Base-by-base conservation (phyloP, 148 eudicot genomes). In the Diospyros lotus region DNA sequence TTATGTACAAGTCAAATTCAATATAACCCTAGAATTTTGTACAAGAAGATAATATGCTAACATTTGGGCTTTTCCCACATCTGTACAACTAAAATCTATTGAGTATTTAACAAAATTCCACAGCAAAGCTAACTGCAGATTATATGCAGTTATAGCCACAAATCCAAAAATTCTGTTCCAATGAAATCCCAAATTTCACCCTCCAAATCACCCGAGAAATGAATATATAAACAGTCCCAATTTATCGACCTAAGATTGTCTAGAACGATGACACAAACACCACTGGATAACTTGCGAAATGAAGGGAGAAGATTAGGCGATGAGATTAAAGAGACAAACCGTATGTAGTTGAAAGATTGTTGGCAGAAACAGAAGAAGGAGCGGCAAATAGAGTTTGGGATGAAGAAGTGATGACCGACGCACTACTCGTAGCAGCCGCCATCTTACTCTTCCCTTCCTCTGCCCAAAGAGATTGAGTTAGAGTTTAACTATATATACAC, bases 401-500 rank as follows among this genome's bases (percentile, higher is more conserved):
- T 15, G 81, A 74, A 58, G 88, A 70, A 68, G 74, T 50, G 52
- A 77, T 72, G 39, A 86, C 48, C 40, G 87, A 76, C 64, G 85
- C 78, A 83, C 58, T n/a, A n/a, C n/a, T 79, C 68, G 89, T 76
- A 52, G 78, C 63, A 2, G 86, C 81, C 74, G 66, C 66, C 66
- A 63, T 46, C 64, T 4, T 56, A 15, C 28, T 28, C 5, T n/a
- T 10, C 8, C 14, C 61, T 70, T 53, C 64, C n/a, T n/a, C n/a
- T n/a, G n/a, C n/a, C n/a, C n/a, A n/a, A n/a, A n/a, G n/a, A n/a
- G n/a, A n/a, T n/a, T n/a, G n/a, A n/a, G n/a, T n/a, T n/a, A n/a
- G n/a, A n/a, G n/a, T n/a, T n/a, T n/a, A n/a, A n/a, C n/a, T n/a
- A n/a, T n/a, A n/a, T n/a, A n/a, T n/a, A n/a, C n/a, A n/a, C n/a